A percentile compares a stretch with the other conserved stretches of the same genome.
phyloP scores from a whole-genome alignment of 1,284 basidiomycete genomes.

The Heterobasidion parviporum region DNA sequence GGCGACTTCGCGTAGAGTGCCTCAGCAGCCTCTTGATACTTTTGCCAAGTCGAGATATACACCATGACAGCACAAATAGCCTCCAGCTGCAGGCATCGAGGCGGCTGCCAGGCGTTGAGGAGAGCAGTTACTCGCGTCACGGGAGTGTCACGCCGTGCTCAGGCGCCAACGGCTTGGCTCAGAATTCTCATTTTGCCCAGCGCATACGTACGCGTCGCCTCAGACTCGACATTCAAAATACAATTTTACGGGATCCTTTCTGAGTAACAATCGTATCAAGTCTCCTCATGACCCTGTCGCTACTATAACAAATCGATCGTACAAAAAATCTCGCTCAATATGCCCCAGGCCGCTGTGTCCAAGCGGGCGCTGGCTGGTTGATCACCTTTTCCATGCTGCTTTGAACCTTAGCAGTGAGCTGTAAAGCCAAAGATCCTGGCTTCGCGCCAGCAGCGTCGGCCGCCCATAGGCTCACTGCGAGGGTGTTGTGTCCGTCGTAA shows the following conservation, averaged over 20 bases:
- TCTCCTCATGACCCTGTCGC: too few species aligned
- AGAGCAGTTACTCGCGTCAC: too few species aligned
- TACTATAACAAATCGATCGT: too few species aligned
- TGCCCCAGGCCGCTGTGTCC: background rate
- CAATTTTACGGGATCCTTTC: too few species aligned
- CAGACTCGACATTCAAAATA: too few species aligned
- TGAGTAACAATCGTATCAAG: too few species aligned
- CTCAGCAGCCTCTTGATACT: slow-evolving; percentile 81
- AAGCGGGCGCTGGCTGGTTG: background rate
- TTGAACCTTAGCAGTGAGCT: background rate
- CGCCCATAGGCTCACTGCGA: background rate
- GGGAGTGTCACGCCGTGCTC: too few species aligned
- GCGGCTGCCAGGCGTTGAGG: slow-evolving; percentile 1
- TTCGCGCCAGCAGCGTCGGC: background rate
- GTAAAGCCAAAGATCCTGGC: background rate
- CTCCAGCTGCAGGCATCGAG: slow-evolving; percentile 15
- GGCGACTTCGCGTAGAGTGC: slow-evolving; percentile 74
- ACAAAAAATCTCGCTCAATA: background rate
- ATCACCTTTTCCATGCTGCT: background rate
- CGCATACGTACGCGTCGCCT: too few species aligned
- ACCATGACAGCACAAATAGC: slow-evolving; percentile 35
- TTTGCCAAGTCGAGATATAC: slow-evolving; percentile 78
- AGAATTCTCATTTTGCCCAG: too few species aligned
- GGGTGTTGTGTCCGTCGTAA: background rate
- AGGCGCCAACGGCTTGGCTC: too few species aligned